Percentiles rank a stretch among this genome's conserved stretches.
Evolutionary conservation across 2,329 filamentous ascomycete species (phyloP).

Genomic region (Setomelanomma holmii): DNA sequence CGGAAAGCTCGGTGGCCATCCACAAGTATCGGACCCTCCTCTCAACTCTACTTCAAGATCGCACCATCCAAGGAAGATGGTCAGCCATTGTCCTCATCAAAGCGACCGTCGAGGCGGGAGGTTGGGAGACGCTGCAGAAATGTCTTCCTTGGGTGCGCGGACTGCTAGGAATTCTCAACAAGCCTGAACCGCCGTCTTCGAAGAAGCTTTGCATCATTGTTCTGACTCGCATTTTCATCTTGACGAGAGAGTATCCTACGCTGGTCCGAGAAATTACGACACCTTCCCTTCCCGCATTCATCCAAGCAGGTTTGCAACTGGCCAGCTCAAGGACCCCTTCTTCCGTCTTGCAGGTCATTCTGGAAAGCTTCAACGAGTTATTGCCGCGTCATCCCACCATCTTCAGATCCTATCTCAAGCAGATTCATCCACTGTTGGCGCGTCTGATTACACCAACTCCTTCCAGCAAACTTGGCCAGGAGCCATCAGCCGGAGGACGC

Average conservation of each 20-base stretch:
- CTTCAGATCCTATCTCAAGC: slow-evolving; percentile 76
- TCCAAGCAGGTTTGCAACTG: slow-evolving; percentile 75
- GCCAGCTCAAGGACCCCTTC: slow-evolving; percentile 30
- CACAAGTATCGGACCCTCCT: slow-evolving; percentile 84
- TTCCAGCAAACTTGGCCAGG: slow-evolving; percentile 43
- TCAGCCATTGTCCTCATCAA: slow-evolving; percentile 81
- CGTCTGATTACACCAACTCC: slow-evolving; percentile 70
- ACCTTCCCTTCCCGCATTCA: slow-evolving; percentile 76
- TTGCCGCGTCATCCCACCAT: slow-evolving; percentile 83
- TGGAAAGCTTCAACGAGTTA: slow-evolving; percentile 74
- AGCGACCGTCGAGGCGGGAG: slow-evolving; percentile 79
- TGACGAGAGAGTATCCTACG: slow-evolving; percentile 82
- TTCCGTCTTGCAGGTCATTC: slow-evolving; percentile 68
- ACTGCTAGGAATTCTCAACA: slow-evolving; percentile 79
- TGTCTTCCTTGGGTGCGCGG: slow-evolving; percentile 78
- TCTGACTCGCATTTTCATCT: slow-evolving; percentile 81
- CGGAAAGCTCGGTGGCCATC: slow-evolving; percentile 73
- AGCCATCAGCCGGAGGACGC: slow-evolving; percentile 41
- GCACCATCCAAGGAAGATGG: slow-evolving; percentile 76
- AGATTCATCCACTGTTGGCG: slow-evolving; percentile 68
- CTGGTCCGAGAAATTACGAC: slow-evolving; percentile 88
- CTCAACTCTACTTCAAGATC: slow-evolving; percentile 78
- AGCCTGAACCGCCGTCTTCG: slow-evolving; percentile 75
- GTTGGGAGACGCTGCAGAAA: slow-evolving; percentile 79
- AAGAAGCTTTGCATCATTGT: slow-evolving; percentile 81